These are phyloP conservation scores for Boletus vermiculosoides DNA, from an alignment of 768 basidiomycete genomes.

Conservation along the genomic window DNA sequence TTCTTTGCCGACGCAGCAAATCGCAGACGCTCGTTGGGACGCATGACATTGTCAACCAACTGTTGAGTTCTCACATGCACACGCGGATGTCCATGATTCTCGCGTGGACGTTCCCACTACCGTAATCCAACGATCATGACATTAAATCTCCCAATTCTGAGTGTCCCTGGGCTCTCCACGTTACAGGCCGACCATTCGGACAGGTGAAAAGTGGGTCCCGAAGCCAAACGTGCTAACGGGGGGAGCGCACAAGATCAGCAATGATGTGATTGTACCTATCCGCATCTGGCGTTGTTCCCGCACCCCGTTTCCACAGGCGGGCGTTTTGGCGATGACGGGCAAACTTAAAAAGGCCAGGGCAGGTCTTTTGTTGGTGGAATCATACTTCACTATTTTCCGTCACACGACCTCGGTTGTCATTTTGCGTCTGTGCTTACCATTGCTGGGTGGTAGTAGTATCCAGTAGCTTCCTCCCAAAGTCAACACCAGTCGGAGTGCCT, in stretches of 20 bases:
- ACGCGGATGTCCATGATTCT: slow-evolving; percentile 9
- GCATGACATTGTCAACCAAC: slow-evolving; percentile 2
- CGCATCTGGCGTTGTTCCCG: slow-evolving; percentile 5
- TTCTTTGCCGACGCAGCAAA: not conserved
- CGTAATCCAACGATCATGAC: slow-evolving; percentile 11
- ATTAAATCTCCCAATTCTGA: slow-evolving; percentile 19
- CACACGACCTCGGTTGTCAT: not conserved
- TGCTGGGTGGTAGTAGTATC: not conserved
- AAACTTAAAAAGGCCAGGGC: slow-evolving; percentile 15
- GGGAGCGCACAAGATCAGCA: not conserved
- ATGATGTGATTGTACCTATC: slow-evolving; percentile 21
- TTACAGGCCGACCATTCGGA: slow-evolving; percentile 3
- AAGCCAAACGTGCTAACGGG: slow-evolving; percentile 2
- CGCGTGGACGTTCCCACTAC: slow-evolving; percentile 16
- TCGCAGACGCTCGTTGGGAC: not conserved
- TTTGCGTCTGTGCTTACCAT: not conserved
- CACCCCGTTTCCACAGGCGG: slow-evolving; percentile 11
- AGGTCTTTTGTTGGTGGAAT: not conserved
- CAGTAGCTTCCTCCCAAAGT: not conserved
- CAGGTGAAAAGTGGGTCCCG: not conserved
- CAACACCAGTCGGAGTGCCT: not conserved
- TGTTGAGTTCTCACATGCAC: slow-evolving; percentile 4
- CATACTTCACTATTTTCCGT: slow-evolving; percentile 4
- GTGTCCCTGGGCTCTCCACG: slow-evolving; percentile 10
- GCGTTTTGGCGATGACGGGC: not conserved